phyloP scores from a whole-genome alignment of 108 stramenopile genomes.

The Conticribra weissflogii region DNA sequence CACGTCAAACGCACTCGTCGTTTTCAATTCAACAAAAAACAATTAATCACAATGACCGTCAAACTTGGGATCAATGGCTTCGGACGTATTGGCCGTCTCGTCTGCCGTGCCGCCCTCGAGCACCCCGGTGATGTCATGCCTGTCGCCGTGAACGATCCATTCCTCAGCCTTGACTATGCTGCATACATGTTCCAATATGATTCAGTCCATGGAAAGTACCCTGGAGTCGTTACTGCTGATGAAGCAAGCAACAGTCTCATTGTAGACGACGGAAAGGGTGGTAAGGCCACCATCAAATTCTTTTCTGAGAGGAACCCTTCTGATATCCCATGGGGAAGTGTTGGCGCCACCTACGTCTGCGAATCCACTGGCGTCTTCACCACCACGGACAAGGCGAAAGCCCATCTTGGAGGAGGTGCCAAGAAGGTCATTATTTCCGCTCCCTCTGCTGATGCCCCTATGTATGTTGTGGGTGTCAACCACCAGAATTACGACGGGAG shows the following conservation, averaged over 20 bases:
- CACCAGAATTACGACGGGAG: slow-evolving; percentile 77
- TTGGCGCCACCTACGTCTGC: slow-evolving; percentile 91
- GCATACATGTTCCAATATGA: slow-evolving; percentile 98
- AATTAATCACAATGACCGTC: slow-evolving; percentile 31
- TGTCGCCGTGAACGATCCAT: slow-evolving; percentile 96
- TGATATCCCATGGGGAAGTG: slow-evolving; percentile 89
- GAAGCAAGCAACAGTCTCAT: slow-evolving; percentile 83
- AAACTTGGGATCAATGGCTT: slow-evolving; percentile 91
- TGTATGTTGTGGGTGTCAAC: slow-evolving; percentile 99
- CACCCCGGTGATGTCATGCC: slow-evolving; percentile 61
- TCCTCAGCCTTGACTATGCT: slow-evolving; percentile 83
- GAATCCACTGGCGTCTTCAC: slow-evolving; percentile 99
- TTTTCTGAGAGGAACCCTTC: slow-evolving; percentile 89
- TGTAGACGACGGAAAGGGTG: slow-evolving; percentile 82
- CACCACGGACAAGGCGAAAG: slow-evolving; percentile 80
- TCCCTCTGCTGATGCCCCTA: slow-evolving; percentile 93
- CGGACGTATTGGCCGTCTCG: slow-evolving; percentile 90
- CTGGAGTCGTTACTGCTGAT: slow-evolving; percentile 78
- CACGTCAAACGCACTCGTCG: neutral
- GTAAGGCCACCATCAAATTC: slow-evolving; percentile 72
- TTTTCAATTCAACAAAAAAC: slow-evolving; percentile 2
- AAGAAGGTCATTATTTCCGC: slow-evolving; percentile 98
- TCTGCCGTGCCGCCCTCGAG: slow-evolving; percentile 75
- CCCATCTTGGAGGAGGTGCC: slow-evolving; percentile 92
- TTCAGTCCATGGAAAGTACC: slow-evolving; percentile 92